Conservation (phyloP, 2,329 filamentous ascomycete genomes). For the Lachnellula subtilissima region DNA sequence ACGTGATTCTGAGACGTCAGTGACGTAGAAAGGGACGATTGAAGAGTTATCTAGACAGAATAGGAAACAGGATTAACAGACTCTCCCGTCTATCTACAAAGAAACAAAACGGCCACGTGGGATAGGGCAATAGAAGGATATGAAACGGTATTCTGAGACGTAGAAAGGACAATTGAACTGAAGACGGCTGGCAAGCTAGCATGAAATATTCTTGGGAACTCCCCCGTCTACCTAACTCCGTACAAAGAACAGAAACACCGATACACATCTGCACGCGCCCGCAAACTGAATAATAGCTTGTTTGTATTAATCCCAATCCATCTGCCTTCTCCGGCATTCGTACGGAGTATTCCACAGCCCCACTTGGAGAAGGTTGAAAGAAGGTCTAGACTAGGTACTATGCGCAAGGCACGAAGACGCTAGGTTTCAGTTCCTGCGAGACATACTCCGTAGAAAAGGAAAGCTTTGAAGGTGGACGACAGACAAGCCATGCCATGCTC, state of each 20-base stretch:
- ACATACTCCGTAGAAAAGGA: neutral
- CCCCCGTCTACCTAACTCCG: neutral
- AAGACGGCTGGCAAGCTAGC: neutral
- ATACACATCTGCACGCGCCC: neutral
- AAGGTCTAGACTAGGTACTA: neutral
- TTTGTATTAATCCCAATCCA: neutral
- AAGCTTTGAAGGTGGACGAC: neutral
- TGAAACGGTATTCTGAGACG: neutral
- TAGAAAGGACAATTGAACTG: neutral
- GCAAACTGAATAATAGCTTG: neutral
- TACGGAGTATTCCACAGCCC: neutral
- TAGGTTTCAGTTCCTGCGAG: neutral
- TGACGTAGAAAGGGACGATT: neutral
- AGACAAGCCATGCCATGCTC: neutral
- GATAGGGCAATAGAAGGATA: neutral
- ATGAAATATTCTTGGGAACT: too few species aligned
- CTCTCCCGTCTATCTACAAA: neutral
- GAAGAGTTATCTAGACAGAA: neutral
- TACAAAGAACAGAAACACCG: neutral
- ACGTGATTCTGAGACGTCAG: neutral
- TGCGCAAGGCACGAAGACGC: neutral
- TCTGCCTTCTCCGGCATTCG: neutral
- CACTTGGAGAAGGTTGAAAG: neutral
- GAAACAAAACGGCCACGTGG: too few species aligned
- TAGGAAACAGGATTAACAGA: neutral